Evolutionary conservation across 768 basidiomycete species (phyloP), one percentile per base, ranked within the genome.

Genomic region (Pseudohyphozyma bogoriensis): DNA sequence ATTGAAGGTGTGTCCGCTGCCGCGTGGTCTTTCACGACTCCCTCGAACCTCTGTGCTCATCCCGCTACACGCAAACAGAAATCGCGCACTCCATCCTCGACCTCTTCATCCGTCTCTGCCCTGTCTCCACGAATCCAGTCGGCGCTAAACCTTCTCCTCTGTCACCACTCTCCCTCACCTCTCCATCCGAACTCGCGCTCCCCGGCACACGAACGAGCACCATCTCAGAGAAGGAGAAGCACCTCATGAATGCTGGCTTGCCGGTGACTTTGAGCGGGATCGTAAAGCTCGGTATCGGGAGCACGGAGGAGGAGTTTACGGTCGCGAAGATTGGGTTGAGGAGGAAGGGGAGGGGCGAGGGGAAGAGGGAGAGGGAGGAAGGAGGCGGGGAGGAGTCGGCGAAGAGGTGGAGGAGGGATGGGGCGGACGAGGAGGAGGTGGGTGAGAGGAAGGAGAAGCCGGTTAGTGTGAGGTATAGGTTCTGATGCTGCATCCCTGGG

Each of bases 21-120:
- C 16, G 29, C 9, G 18, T 16, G 10, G 29, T 33, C 26, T 36
- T 16, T 32, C 35, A 18, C 13, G n/a, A n/a, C n/a, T n/a, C n/a
- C 35, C 20, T 26, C 47, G 18, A 37, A 37, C 12, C 2, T 32
- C 45, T 37, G 29, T n/a, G n/a, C 35, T 46, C 12, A 24, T n/a
- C 24, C 20, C 44, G 3, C 33, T 6, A 39, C 32, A 8, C 3
- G 2, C 35, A 1, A 28, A 22, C 56, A 66, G 65, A 66, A 26
- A 63, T 66, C 45, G 46, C 55, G n/a, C 65, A 60, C n/a, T 45
- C 52, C 12, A 56, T 66, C 15, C 58, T 66, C 47, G 47, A 52
- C 49, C 61, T 66, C 31, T 49, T 62, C 36, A 62, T 62, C 59
- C 16, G 45, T 3, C 61, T 66, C 31, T 66, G 65, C 26, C 65